Percentiles rank a stretch among this genome's conserved stretches.
These are phyloP conservation scores for Pleurotus djamor DNA, from an alignment of 768 basidiomycete species.

Conservation along the genomic window DNA sequence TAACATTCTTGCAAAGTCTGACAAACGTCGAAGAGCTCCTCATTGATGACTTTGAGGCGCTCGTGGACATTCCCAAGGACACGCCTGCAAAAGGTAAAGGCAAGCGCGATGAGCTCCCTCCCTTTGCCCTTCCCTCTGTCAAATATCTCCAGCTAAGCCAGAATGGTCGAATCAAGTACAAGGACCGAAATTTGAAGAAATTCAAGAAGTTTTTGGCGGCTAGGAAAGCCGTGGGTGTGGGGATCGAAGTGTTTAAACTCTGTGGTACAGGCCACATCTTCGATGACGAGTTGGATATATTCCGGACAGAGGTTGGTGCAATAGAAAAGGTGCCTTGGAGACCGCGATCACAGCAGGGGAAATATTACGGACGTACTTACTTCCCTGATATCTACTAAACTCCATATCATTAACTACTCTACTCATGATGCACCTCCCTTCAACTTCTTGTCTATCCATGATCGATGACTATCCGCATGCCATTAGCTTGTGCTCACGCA, in stretches of 20 bases:
- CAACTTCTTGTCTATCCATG: too few species aligned
- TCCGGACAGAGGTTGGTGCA: too few species aligned
- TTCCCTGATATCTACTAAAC: too few species aligned
- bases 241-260: not conserved
- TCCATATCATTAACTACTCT: too few species aligned
- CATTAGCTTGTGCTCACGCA: too few species aligned
- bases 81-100: not conserved
- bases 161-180: not conserved
- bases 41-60: not conserved
- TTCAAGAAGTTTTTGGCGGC: not conserved
- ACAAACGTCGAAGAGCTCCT: not conserved
- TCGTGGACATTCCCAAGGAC: not conserved
- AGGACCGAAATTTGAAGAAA: not conserved
- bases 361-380: too few species aligned
- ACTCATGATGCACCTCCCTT: too few species aligned
- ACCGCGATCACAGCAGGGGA: too few species aligned
- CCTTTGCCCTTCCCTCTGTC: not conserved
- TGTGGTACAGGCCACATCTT: too few species aligned
- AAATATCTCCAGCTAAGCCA: not conserved
- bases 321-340: too few species aligned
- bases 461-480: too few species aligned
- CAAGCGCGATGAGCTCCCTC: not conserved
- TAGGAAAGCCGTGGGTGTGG: not conserved
- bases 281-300: not conserved
- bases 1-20: not conserved